These are phyloP conservation scores for Diutina pseudorugosa DNA, from an alignment of 1,139 yeast genomes.

Conservation along the genomic window DNA sequence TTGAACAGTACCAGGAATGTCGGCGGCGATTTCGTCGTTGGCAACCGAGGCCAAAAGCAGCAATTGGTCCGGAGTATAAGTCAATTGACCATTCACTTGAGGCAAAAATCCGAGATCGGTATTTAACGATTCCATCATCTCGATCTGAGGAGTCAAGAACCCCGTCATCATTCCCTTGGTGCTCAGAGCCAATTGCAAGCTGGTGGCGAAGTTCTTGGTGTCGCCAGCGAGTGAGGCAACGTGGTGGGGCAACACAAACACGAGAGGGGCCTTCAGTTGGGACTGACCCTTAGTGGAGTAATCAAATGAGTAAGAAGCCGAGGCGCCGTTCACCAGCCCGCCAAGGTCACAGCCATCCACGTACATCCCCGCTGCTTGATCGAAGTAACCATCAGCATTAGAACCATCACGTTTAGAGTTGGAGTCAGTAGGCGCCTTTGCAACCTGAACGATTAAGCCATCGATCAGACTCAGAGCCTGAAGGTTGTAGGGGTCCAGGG, in stretches of 20 bases:
- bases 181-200: conserved; percentile 39
- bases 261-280: conserved; percentile 35
- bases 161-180: conserved; percentile 62
- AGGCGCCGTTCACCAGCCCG: conserved; percentile 6
- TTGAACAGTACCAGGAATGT: conserved; percentile 38
- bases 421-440: conserved; percentile 32
- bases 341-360: conserved; percentile 21
- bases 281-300: conserved; percentile 46
- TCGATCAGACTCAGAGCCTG: conserved; percentile 33
- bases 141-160: conserved; percentile 30
- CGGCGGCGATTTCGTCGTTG: conserved; percentile 40
- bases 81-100: conserved; percentile 10
- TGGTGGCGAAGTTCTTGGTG: conserved; percentile 28
- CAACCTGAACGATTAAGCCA: conserved; percentile 51
- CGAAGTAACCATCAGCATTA: conserved; percentile 22
- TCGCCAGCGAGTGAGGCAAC: conserved; percentile 30
- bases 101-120: conserved; percentile 2
- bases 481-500: conserved; percentile 19
- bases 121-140: conserved; percentile 5
- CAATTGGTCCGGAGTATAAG: conserved; percentile 40
- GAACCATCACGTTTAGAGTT: conserved; percentile 4
- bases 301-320: conserved; percentile 39
- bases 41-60: conserved; percentile 42
- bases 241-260: conserved; percentile 70
- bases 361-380: conserved; percentile 53